Conservation (phyloP, 176 grass and related monocot genomes). For the Thinopyrum elongatum region DNA sequence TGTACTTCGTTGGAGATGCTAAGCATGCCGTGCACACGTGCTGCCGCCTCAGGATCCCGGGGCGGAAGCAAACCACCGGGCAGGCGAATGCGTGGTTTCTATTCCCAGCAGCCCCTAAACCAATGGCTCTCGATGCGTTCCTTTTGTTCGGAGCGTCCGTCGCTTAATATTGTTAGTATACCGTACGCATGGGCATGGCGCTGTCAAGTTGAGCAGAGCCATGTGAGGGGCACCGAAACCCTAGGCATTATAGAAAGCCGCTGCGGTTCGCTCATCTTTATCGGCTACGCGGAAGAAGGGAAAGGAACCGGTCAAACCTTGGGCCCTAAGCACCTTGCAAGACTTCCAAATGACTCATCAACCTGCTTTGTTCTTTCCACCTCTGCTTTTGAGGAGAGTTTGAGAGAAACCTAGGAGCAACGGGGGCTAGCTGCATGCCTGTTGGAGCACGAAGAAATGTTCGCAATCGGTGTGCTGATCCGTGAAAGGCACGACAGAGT, state of each 20-base stretch:
- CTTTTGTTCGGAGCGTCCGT: not conserved
- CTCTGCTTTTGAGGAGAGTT: not conserved
- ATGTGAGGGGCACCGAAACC: constrained; percentile 21
- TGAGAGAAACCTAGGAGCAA: not conserved
- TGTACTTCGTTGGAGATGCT: not conserved
- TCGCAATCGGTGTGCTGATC: not conserved
- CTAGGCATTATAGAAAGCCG: not conserved
- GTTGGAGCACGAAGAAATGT: not conserved
- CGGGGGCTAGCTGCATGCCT: not conserved
- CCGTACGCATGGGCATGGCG: not conserved
- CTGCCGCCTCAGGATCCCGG: not conserved
- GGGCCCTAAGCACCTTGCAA: constrained; percentile 12
- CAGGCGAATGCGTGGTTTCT: not conserved
- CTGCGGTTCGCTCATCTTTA: not conserved
- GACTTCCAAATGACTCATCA: not conserved
- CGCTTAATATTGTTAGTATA: not conserved
- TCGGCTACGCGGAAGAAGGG: not conserved
- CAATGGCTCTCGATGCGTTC: not conserved
- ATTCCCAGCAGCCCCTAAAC: not conserved
- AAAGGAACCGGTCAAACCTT: constrained; percentile 36
- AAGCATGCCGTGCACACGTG: constrained; percentile 15
- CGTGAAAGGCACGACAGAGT: not conserved
- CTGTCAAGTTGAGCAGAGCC: not conserved
- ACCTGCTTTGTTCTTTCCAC: not conserved
- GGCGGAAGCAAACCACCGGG: not conserved